These are phyloP conservation scores for Acorus calamus DNA, from an alignment of 106 monocot species.

Conservation along the genomic window DNA sequence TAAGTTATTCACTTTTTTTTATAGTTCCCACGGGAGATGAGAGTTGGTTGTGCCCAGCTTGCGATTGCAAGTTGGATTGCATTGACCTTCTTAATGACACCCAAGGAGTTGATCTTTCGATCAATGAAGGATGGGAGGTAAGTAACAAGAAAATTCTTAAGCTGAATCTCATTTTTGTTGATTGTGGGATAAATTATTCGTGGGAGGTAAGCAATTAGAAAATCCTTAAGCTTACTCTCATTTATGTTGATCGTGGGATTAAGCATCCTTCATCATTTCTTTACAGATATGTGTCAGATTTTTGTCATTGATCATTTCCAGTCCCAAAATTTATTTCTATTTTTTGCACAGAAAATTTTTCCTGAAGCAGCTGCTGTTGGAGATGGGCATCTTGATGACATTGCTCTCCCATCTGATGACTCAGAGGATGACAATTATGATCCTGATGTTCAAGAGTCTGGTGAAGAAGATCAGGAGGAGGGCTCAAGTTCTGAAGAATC, in stretches of 20 bases:
- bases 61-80: conserved; percentile 93
- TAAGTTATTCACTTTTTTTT: conserved; percentile 8
- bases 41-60: conserved; percentile 87
- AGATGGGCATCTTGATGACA: conserved; percentile 33
- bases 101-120: conserved; percentile 46
- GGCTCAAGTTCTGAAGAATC: neutral
- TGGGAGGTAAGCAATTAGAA: neutral
- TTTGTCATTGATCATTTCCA: neutral
- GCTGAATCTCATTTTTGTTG: neutral
- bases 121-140: conserved; percentile 85
- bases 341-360: conserved; percentile 68
- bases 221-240: neutral
- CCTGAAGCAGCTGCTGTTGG: conserved; percentile 68
- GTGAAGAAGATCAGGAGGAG: conserved; percentile 9
- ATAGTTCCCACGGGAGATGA: conserved; percentile 88
- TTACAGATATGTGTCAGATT: neutral
- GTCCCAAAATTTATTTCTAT: neutral
- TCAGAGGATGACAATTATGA: conserved; percentile 74
- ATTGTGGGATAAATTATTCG: neutral
- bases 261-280: neutral
- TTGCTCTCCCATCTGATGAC: conserved; percentile 70
- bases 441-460: conserved; percentile 30
- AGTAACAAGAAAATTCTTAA: neutral
- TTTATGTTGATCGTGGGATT: neutral
- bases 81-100: conserved; percentile 65